Evolutionary conservation across 345 rosid species (phyloP).

Genomic region (Arabidopsis suecica): DNA sequence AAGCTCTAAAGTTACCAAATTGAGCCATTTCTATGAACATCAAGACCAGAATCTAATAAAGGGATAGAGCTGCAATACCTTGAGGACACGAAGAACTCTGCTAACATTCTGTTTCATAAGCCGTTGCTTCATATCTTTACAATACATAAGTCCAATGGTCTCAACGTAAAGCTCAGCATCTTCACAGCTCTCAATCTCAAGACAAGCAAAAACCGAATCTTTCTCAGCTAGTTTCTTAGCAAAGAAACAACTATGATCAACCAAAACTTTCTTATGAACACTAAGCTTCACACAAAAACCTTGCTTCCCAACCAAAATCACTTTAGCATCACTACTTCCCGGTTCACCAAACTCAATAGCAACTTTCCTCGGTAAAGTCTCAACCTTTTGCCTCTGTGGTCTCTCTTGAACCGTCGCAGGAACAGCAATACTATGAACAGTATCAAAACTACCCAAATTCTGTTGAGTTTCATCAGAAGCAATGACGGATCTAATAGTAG

Average conservation of each 20-base stretch:
- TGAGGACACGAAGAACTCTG: slow-evolving; percentile 84
- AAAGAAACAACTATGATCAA: slow-evolving; percentile 75
- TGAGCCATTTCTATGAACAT: slow-evolving; percentile 1
- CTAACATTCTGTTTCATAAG: slow-evolving; percentile 87
- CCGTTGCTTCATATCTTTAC: slow-evolving; percentile 95
- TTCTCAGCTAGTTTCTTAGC: slow-evolving; percentile 67
- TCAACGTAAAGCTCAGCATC: slow-evolving; percentile 93
- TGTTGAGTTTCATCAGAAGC: slow-evolving; percentile 59
- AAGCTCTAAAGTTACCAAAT: slow-evolving; percentile 12
- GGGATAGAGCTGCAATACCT: slow-evolving; percentile 55
- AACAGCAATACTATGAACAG: slow-evolving; percentile 49
- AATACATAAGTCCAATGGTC: slow-evolving; percentile 94
- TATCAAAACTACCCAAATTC: slow-evolving; percentile 22
- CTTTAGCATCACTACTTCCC: slow-evolving; percentile 86
- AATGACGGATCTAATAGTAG: slow-evolving; percentile 58
- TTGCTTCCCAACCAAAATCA: slow-evolving; percentile 85
- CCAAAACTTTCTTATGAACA: slow-evolving; percentile 78
- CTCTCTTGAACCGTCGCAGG: slow-evolving; percentile 68
- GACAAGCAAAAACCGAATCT: slow-evolving; percentile 61
- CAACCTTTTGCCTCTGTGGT: slow-evolving; percentile 67
- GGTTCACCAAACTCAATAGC: slow-evolving; percentile 95
- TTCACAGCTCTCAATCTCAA: slow-evolving; percentile 85
- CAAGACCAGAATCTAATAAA: not conserved
- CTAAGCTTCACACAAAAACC: slow-evolving; percentile 94
- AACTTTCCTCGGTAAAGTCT: slow-evolving; percentile 84